phyloP scores from a whole-genome alignment of 177 flowering plant genomes.

The Telopea speciosissima region DNA sequence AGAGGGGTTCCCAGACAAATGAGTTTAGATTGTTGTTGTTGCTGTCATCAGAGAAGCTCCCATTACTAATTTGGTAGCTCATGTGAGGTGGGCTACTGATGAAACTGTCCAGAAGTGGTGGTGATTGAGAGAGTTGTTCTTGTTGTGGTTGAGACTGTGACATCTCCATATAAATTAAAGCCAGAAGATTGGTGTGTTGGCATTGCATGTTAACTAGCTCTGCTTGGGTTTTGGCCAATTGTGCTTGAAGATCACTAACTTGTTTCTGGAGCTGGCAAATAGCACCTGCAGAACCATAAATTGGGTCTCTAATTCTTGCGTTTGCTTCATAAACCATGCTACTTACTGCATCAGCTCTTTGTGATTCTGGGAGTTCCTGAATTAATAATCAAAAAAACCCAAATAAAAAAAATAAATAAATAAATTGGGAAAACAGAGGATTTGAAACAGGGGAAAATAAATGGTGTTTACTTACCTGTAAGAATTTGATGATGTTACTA shows the following conservation, averaged over 20 bases:
- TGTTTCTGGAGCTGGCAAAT: conserved; percentile 82
- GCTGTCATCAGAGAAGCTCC: conserved; percentile 28
- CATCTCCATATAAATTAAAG: conserved; percentile 62
- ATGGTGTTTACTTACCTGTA: conserved; percentile 32
- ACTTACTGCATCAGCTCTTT: conserved; percentile 82
- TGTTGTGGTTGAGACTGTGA: conserved; percentile 19
- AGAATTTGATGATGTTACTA: conserved; percentile 51
- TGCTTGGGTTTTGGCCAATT: conserved; percentile 67
- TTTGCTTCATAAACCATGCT: conserved; percentile 93
- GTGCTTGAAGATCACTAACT: conserved; percentile 61
- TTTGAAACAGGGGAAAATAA: not conserved
- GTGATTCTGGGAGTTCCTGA: conserved; percentile 77
- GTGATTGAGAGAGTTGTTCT: not conserved
- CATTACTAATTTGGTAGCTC: conserved; percentile 4
- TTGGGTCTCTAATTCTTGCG: conserved; percentile 78
- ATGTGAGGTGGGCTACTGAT: conserved; percentile 7
- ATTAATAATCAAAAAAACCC: not conserved
- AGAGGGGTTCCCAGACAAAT: conserved; percentile 40
- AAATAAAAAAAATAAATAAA: not conserved
- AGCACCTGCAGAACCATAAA: conserved; percentile 84
- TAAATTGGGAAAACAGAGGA: too few species aligned
- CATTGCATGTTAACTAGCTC: conserved; percentile 57
- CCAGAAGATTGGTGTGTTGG: conserved; percentile 56
- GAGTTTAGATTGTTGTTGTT: conserved; percentile 17
- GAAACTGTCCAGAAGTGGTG: conserved; percentile 21